Percentiles rank a stretch among this genome's conserved stretches.
Conservation (phyloP, 495 filamentous ascomycete genomes). For the Pyrenula massariospora region DNA sequence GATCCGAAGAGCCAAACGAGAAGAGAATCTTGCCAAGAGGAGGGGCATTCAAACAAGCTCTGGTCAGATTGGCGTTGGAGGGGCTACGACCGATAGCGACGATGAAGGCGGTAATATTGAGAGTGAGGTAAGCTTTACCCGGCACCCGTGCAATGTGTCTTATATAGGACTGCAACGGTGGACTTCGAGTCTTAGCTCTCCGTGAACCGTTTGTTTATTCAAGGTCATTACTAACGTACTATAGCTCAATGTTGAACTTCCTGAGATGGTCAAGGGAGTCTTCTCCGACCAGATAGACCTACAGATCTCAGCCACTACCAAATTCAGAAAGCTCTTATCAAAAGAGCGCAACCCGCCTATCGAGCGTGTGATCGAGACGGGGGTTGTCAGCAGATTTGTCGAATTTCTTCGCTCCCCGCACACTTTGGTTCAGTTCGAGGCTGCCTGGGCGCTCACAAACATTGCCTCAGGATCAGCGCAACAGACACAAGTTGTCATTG, state of each 20-base stretch:
- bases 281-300: slow-evolving; percentile 97
- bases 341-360: slow-evolving; percentile 99
- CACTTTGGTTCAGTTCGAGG: slow-evolving; percentile 97
- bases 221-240: slow-evolving; percentile 32
- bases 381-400: slow-evolving; percentile 93
- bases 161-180: slow-evolving; percentile 2
- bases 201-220: too few species aligned
- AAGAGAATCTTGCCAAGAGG: slow-evolving; percentile 96
- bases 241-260: slow-evolving; percentile 94
- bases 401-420: slow-evolving; percentile 97
- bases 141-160: too few species aligned
- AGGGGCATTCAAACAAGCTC: slow-evolving; percentile 79
- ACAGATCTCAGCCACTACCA: slow-evolving; percentile 98
- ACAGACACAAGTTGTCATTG: slow-evolving; percentile 98
- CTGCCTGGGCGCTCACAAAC: slow-evolving; percentile 98
- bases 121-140: slow-evolving; percentile 68
- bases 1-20: slow-evolving; percentile 94
- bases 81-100: slow-evolving; percentile 87
- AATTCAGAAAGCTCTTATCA: slow-evolving; percentile 93
- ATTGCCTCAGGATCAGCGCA: slow-evolving; percentile 95
- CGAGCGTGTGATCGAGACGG: slow-evolving; percentile 97
- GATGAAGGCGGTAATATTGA: slow-evolving; percentile 92
- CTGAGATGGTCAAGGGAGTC: slow-evolving; percentile 93
- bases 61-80: slow-evolving; percentile 64
- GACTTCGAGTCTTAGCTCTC: too few species aligned